Evolutionary conservation across 164 flowering plant species (phyloP).

Genomic region (Vitis vinifera): DNA sequence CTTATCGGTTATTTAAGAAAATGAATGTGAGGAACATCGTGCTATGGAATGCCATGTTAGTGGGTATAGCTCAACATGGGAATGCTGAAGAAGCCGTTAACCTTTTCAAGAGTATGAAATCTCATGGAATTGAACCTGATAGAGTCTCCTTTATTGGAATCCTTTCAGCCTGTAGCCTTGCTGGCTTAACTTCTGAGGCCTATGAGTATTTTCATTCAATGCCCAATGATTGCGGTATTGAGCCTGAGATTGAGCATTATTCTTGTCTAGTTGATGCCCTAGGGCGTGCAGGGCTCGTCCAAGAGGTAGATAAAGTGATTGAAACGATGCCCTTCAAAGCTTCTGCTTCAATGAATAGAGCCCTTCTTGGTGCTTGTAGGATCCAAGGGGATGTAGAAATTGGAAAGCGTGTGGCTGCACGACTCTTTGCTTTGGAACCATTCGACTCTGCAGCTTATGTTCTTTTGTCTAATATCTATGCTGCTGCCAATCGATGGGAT

Average conservation of each 20-base stretch:
- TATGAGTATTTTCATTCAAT: conserved; percentile 38
- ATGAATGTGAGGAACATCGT: conserved; percentile 33
- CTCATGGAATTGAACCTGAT: conserved; percentile 46
- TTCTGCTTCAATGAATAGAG: conserved; percentile 52
- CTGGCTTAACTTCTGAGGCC: conserved; percentile 60
- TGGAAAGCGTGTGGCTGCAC: conserved; percentile 45
- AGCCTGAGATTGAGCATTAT: conserved; percentile 61
- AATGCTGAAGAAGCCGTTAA: conserved; percentile 50
- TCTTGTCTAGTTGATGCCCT: conserved; percentile 67
- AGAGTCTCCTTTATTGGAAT: conserved; percentile 61
- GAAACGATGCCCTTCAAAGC: conserved; percentile 47
- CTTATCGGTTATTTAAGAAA: conserved; percentile 36
- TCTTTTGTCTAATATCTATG: conserved; percentile 63
- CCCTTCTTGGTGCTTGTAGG: conserved; percentile 65
- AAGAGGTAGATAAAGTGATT: conserved; percentile 51
- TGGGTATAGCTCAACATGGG: conserved; percentile 66
- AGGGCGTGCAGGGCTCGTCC: conserved; percentile 62
- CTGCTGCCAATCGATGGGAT: conserved; percentile 49
- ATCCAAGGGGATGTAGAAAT: conserved; percentile 39
- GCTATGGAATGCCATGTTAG: conserved; percentile 62
- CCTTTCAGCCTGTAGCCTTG: conserved; percentile 68
- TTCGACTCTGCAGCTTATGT: conserved; percentile 55
- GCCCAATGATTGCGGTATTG: conserved; percentile 36
- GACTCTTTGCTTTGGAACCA: conserved; percentile 52
- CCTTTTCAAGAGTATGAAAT: conserved; percentile 41